These are phyloP conservation scores for Fusarium irregulare DNA, from an alignment of 2,329 filamentous ascomycete species.

Conservation along the genomic window DNA sequence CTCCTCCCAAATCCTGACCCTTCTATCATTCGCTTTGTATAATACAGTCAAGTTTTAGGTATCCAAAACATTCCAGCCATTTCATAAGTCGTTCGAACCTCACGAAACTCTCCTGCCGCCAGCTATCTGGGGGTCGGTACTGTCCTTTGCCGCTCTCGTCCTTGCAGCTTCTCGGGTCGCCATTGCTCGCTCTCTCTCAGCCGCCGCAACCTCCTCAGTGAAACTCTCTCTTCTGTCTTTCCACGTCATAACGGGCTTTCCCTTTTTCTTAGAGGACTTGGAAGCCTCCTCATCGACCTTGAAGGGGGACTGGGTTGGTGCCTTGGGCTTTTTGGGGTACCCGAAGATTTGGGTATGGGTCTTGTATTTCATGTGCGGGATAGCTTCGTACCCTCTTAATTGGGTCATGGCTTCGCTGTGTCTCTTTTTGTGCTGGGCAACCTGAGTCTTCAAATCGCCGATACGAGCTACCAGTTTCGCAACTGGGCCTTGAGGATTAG, in stretches of 20 bases:
- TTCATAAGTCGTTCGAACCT: slow-evolving; percentile 6
- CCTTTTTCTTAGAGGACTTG: background rate
- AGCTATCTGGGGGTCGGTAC: slow-evolving; percentile 23
- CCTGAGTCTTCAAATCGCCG: slow-evolving; percentile 42
- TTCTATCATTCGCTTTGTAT: slow-evolving; percentile 34
- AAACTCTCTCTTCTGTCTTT: slow-evolving; percentile 12
- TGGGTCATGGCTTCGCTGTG: slow-evolving; percentile 46
- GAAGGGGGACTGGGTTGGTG: slow-evolving; percentile 35
- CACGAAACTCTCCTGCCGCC: slow-evolving; percentile 6
- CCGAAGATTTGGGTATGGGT: slow-evolving; percentile 48
- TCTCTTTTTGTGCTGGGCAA: slow-evolving; percentile 41
- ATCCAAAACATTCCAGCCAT: slow-evolving; percentile 25
- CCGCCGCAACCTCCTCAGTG: slow-evolving; percentile 18
- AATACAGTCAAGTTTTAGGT: slow-evolving; percentile 31
- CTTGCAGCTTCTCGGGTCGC: slow-evolving; percentile 12
- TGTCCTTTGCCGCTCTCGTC: background rate
- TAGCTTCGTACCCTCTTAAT: slow-evolving; percentile 44
- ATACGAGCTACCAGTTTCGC: slow-evolving; percentile 26
- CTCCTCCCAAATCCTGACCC: background rate
- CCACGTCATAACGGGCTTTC: slow-evolving; percentile 9
- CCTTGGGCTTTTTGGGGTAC: slow-evolving; percentile 34
- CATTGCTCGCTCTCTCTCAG: slow-evolving; percentile 16
- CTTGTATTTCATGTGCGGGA: slow-evolving; percentile 47
- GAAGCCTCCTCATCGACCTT: background rate
- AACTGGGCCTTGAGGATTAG: background rate